Evolutionary conservation across 1,284 basidiomycete genomes (phyloP).

Genomic region (Irpex lacteus): DNA sequence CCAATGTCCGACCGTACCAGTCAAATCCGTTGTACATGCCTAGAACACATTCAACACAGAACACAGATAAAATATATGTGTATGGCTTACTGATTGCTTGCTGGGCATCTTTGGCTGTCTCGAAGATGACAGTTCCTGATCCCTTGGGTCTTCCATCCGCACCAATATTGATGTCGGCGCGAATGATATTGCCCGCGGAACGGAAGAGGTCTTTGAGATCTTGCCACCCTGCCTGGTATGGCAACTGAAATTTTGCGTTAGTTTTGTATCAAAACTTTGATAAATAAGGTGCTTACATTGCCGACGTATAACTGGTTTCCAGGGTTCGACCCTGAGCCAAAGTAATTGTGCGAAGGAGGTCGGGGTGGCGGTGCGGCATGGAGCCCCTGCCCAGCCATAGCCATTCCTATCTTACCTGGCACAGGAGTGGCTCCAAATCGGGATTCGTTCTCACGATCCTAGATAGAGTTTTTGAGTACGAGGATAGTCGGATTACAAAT

Average conservation of each 20-base stretch:
- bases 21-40: slow-evolving; percentile 94
- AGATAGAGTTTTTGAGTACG: slow-evolving; percentile 7
- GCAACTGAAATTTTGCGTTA: slow-evolving; percentile 54
- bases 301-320: slow-evolving; percentile 91
- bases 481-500: not conserved
- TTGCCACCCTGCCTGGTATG: slow-evolving; percentile 96
- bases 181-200: slow-evolving; percentile 88
- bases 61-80: not conserved
- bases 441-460: slow-evolving; percentile 96
- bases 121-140: slow-evolving; percentile 93
- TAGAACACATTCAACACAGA: slow-evolving; percentile 28
- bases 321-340: slow-evolving; percentile 58
- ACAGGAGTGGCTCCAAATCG: slow-evolving; percentile 93
- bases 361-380: slow-evolving; percentile 72
- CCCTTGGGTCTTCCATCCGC: slow-evolving; percentile 93
- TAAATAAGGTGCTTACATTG: slow-evolving; percentile 58
- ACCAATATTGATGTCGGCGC: slow-evolving; percentile 92
- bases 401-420: slow-evolving; percentile 90
- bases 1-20: slow-evolving; percentile 89
- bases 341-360: slow-evolving; percentile 71
- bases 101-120: slow-evolving; percentile 85
- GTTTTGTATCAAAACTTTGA: not conserved
- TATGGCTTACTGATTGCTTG: slow-evolving; percentile 79
- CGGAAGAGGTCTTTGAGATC: slow-evolving; percentile 98
- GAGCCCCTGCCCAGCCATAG: slow-evolving; percentile 80